Evolutionary conservation across 1,284 basidiomycete species (phyloP).

Genomic region (Pyrrhoderma lamaoense): DNA sequence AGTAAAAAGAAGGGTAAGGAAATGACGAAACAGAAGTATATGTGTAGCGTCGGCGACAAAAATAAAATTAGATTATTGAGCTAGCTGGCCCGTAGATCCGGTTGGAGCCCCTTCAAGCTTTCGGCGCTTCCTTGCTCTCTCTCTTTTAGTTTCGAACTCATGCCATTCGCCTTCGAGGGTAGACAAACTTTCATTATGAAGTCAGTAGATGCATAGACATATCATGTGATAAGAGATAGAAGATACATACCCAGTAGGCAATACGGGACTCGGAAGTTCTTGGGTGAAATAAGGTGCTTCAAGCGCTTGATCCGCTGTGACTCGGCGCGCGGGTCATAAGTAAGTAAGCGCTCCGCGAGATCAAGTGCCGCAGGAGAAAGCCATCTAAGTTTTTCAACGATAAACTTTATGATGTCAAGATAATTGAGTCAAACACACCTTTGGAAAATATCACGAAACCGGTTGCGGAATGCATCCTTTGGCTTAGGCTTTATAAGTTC

Average conservation of each 20-base stretch:
- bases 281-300: conserved; percentile 74
- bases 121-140: conserved; percentile 68
- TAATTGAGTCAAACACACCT: conserved; percentile 44
- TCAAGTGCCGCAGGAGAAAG: conserved; percentile 78
- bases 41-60: not conserved
- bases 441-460: conserved; percentile 72
- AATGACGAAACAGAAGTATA: conserved; percentile 18
- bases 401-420: conserved; percentile 12
- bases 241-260: conserved; percentile 69
- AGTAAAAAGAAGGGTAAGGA: not conserved
- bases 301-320: conserved; percentile 77
- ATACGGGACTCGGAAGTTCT: conserved; percentile 68
- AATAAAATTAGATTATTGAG: too few relatives aligned
- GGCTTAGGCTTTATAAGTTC: conserved; percentile 88
- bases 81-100: too few relatives aligned
- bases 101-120: conserved; percentile 35
- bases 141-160: conserved; percentile 83
- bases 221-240: conserved; percentile 19
- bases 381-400: conserved; percentile 44
- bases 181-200: conserved; percentile 38
- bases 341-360: conserved; percentile 74
- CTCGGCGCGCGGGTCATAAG: conserved; percentile 76
- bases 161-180: conserved; percentile 92
- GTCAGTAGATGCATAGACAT: not conserved
- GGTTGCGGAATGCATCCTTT: conserved; percentile 53